Base-by-base conservation (phyloP, 148 eudicot genomes). In the Nepenthes mirabilis region DNA sequence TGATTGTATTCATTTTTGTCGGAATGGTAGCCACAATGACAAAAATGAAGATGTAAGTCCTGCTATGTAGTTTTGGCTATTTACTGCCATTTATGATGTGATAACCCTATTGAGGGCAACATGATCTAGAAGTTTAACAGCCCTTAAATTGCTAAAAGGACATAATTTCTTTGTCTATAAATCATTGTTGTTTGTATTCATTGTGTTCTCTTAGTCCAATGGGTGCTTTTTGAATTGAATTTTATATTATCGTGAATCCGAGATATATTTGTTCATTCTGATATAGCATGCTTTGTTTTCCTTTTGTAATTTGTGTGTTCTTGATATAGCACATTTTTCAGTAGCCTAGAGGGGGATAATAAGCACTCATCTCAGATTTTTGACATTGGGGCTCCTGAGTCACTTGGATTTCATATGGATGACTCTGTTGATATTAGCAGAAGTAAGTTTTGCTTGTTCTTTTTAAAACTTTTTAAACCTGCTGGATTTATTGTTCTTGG, bases 351-450 rank as follows among this genome's bases (percentile, higher is more conserved):
- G 70, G 82, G 73, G 56, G 78, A 58, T 50, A 61, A 66, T 55
- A 56, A 65, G 8, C 72, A 71, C 60, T 65, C 84, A 70, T 76
- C 86, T 57, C 78, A 72, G 56, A 62, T 63, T 58, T 59, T 89
- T 58, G 82, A 84, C 45, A 74, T 73, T 55, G 82, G 85, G 43
- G 65, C 71, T n/a, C 69, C 76, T 57, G 97, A 90, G 68, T 81
- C 87, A 66, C 84, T 84, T 43, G 89, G 82, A 62, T 84, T 77
- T 65, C 81, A 72, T 52, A 66, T 76, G 23, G 91, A 81, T 60
- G 87, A 81, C 74, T 74, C 80, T 66, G 67, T 81, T 68, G 77
- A 81, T 69, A 63, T 62, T 64, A 73, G 68, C 66, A 77, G 81
- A 80, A 74, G 91, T 90, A 74, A 71, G 86, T 70, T 45, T 69